Evolutionary conservation across 306 rosid genomes (phyloP), one percentile per base, ranked within the genome.

Genomic region (Potentilla sterilis): DNA sequence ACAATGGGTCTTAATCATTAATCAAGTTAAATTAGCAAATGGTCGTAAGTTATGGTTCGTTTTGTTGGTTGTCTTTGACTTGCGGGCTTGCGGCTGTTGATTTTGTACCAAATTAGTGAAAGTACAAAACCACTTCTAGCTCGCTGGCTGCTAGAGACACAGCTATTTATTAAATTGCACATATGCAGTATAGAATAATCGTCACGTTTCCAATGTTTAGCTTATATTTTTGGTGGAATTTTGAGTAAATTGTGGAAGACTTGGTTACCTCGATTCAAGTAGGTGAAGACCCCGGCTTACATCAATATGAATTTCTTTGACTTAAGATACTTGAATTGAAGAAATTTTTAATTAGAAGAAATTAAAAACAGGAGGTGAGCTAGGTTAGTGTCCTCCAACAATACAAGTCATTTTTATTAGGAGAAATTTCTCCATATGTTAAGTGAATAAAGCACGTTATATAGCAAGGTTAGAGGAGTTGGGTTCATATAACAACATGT

Each of bases 21-120:
- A 49, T 49, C 55, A 49, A 16, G 22, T 52, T 52, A 16, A 16
- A 52, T 7, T 6, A 18, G 57, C 21, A 19, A 19, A 9, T 41
- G 0, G 22, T 9, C 52, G 21, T 22, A 38, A 58, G 19, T 19
- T 6, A 2, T 49, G 32, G 32, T 16, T 40, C 15, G 41, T 57
- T 57, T 57, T 58, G 21, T 71, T 78, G 40, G 70, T 49, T 72
- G 57, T 16, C 67, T 7, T 38, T 61, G 68, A 71, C 65, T 64
- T 32, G 41, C 47, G 3, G 5, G 40, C 5, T 37, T 37, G 4
- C 40, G 32, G 24, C 41, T 40, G 55, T 13, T 62, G 58, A 32
- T 55, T 19, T 52, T 16, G 21, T 18, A 16, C n/a, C 9, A 16
- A 16, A 51, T 51, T 51, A 51, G 28, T 1, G 28, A 28, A 28